These are phyloP conservation scores for Beauveria varroae DNA, from an alignment of 2,329 filamentous ascomycete species.

Conservation along the genomic window DNA sequence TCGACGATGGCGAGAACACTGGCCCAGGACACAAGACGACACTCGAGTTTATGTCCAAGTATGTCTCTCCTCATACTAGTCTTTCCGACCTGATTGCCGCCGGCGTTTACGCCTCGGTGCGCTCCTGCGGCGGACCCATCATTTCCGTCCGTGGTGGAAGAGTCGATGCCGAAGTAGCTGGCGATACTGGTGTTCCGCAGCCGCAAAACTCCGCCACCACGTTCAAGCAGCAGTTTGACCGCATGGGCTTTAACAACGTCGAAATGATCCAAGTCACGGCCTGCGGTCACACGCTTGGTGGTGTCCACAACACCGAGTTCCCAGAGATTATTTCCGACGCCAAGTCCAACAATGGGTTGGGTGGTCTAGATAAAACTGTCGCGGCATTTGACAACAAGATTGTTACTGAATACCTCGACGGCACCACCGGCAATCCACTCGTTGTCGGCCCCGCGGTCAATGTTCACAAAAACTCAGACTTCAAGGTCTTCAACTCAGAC, in stretches of 20 bases:
- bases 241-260: constrained; percentile 47
- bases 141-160: constrained; percentile 47
- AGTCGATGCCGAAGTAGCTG: constrained; percentile 42
- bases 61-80: constrained; percentile 41
- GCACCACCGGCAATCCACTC: constrained; percentile 47
- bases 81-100: constrained; percentile 52
- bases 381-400: constrained; percentile 48
- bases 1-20: constrained; percentile 46
- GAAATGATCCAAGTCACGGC: constrained; percentile 56
- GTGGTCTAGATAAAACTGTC: constrained; percentile 39
- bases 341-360: constrained; percentile 34
- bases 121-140: constrained; percentile 50
- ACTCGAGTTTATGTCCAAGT: constrained; percentile 46
- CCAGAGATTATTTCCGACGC: constrained; percentile 42
- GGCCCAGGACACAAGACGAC: constrained; percentile 48
- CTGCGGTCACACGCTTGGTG: constrained; percentile 55
- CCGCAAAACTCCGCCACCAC: constrained; percentile 46
- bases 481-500: constrained; percentile 48
- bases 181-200: constrained; percentile 45
- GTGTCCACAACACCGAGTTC: constrained; percentile 48
- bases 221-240: constrained; percentile 47
- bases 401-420: constrained; percentile 48
- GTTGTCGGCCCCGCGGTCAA: constrained; percentile 42
- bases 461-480: constrained; percentile 43
- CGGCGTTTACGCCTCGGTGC: constrained; percentile 50